A percentile compares a stretch with the other conserved stretches of the same genome.
These are phyloP conservation scores for Apiospora koreana DNA, from an alignment of 2,329 filamentous ascomycete genomes.

Conservation along the genomic window DNA sequence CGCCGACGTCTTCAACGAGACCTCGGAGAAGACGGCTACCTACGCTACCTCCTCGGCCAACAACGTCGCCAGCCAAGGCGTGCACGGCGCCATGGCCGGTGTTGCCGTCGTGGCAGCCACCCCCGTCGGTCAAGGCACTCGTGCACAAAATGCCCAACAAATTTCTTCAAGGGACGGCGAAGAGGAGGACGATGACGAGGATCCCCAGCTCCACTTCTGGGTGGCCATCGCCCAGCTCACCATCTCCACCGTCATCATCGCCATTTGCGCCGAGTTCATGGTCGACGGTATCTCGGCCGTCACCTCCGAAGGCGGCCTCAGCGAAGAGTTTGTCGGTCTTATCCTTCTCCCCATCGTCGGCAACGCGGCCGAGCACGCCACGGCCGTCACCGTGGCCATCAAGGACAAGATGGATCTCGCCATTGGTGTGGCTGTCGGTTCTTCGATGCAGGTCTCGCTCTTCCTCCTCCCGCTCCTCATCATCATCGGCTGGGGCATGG, in stretches of 20 bases:
- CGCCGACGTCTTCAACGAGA: constrained; percentile 72
- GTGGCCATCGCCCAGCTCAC: constrained; percentile 74
- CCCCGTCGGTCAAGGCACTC: constrained; percentile 26
- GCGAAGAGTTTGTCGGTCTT: constrained; percentile 75
- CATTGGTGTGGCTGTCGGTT: constrained; percentile 78
- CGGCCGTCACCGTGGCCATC: constrained; percentile 75
- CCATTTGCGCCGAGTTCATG: constrained; percentile 79
- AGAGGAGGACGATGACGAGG: constrained; percentile 58
- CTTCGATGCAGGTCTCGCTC: constrained; percentile 78
- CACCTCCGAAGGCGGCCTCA: constrained; percentile 59
- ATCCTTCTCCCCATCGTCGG: constrained; percentile 83
- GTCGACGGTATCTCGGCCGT: constrained; percentile 73
- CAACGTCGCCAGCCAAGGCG: background rate
- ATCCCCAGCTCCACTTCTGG: constrained; percentile 70
- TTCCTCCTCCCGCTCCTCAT: constrained; percentile 78
- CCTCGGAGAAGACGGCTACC: constrained; percentile 48
- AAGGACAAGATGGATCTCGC: constrained; percentile 87
- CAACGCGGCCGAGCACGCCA: constrained; percentile 81
- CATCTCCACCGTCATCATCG: constrained; percentile 76
- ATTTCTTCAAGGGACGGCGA: constrained; percentile 27
- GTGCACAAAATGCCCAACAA: constrained; percentile 32
- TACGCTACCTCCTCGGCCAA: constrained; percentile 64
- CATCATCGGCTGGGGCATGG: constrained; percentile 77
- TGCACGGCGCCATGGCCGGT: constrained; percentile 34
- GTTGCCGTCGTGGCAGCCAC: constrained; percentile 32